A percentile compares a stretch with the other conserved stretches of the same genome.
Conservation (phyloP, 306 rosid genomes). For the Quercus glauca region DNA sequence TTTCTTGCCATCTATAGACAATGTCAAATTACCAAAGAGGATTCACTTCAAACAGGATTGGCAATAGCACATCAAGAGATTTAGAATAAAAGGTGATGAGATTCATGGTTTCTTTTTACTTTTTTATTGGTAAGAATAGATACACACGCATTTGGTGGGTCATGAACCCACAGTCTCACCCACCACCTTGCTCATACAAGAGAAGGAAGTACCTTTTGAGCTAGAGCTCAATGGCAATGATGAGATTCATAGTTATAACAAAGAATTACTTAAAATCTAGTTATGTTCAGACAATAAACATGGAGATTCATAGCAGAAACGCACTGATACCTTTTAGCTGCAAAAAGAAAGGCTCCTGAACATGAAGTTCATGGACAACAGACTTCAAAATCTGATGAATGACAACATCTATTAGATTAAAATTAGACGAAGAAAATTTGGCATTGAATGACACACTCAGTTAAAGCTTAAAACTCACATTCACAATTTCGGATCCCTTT, state of each 20-base stretch:
- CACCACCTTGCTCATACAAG: too few species aligned
- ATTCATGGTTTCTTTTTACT: too few species aligned
- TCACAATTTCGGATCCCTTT: conserved; percentile 47
- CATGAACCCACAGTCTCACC: too few species aligned
- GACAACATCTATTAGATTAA: neutral
- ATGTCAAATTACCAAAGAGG: conserved; percentile 21
- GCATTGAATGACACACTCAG: neutral
- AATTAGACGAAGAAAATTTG: neutral
- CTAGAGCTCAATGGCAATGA: neutral
- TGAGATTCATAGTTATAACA: neutral
- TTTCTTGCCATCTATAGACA: conserved; percentile 64
- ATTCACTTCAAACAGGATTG: neutral
- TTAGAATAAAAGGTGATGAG: neutral
- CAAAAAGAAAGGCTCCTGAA: too few species aligned
- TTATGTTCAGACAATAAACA: too few species aligned
- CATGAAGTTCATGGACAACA: too few species aligned
- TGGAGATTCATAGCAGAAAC: too few species aligned
- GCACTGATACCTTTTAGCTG: too few species aligned
- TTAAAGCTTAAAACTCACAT: conserved; percentile 29
- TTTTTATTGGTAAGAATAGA: too few species aligned
- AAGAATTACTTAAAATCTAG: neutral
- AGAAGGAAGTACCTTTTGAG: too few species aligned
- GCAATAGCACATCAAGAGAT: neutral
- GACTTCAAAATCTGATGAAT: conserved; percentile 34
- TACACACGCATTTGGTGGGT: too few species aligned